Conservation (phyloP, 2,329 filamentous ascomycete species). For the Podosphaera xanthii region DNA sequence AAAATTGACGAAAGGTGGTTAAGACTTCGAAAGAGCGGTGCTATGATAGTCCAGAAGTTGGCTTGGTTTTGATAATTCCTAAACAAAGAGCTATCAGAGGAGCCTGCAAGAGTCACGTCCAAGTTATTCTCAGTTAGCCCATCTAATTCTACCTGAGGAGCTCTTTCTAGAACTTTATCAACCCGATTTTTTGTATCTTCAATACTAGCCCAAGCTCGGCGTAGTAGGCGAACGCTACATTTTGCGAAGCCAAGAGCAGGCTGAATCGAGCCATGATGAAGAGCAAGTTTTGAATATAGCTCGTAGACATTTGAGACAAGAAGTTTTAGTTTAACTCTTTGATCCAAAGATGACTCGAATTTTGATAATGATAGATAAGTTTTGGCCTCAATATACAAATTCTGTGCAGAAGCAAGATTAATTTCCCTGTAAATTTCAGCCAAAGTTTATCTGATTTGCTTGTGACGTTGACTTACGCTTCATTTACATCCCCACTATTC, state of each 20-base stretch:
- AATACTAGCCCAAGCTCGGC: conserved; percentile 19
- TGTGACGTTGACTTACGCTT: conserved; percentile 24
- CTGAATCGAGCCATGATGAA: conserved; percentile 27
- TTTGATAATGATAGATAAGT: conserved; percentile 5
- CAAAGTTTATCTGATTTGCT: not conserved
- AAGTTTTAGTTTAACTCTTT: conserved; percentile 11
- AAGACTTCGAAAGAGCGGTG: conserved; percentile 47
- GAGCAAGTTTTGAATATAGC: conserved; percentile 16
- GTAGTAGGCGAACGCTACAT: conserved; percentile 27
- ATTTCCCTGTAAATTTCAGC: conserved; percentile 12
- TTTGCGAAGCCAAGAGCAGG: conserved; percentile 34
- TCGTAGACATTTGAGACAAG: conserved; percentile 18
- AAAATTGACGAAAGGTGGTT: conserved; percentile 57
- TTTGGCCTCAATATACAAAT: conserved; percentile 10
- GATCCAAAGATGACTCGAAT: conserved; percentile 5
- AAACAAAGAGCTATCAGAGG: not conserved
- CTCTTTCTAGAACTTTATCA: not conserved
- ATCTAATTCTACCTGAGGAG: conserved; percentile 8
- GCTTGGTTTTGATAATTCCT: conserved; percentile 23
- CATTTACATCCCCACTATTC: conserved; percentile 38
- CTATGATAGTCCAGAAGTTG: conserved; percentile 59
- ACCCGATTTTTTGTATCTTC: conserved; percentile 9
- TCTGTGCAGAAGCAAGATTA: conserved; percentile 11
- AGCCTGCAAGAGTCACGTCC: conserved; percentile 12
- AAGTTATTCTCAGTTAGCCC: conserved; percentile 15